phyloP scores from a whole-genome alignment of 78 protist genomes.

The Salpingoeca rosetta region DNA sequence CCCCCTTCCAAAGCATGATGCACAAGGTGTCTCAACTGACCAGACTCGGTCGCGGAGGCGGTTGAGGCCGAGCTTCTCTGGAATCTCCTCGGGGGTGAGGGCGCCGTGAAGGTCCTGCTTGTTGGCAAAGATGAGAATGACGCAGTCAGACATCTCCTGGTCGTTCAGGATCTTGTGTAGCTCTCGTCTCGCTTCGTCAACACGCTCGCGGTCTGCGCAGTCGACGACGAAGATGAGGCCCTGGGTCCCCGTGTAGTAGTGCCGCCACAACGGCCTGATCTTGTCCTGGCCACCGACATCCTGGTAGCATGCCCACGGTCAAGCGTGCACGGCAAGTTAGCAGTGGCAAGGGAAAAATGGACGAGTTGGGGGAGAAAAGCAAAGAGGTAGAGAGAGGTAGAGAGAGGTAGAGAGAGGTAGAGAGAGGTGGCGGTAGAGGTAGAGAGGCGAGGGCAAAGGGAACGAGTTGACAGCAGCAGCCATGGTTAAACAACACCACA shows the following conservation, averaged over 20 bases:
- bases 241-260: constrained; percentile 80
- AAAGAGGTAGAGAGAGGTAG: neutral
- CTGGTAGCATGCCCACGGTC: neutral
- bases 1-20: too few relatives aligned
- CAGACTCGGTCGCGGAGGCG: constrained; percentile 40
- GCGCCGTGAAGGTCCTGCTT: constrained; percentile 60
- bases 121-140: constrained; percentile 75
- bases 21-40: constrained; percentile 30
- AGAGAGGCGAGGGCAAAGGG: constrained; percentile 11
- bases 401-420: neutral
- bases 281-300: constrained; percentile 88
- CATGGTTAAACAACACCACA: too few relatives aligned
- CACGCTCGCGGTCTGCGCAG: constrained; percentile 71
- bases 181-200: constrained; percentile 51
- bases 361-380: neutral
- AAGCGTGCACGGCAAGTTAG: neutral
- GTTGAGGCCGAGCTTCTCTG: constrained; percentile 52
- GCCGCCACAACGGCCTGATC: constrained; percentile 85
- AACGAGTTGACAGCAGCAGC: neutral
- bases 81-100: constrained; percentile 47
- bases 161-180: constrained; percentile 59
- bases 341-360: neutral
- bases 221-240: constrained; percentile 94
- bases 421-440: constrained; percentile 22
- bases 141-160: constrained; percentile 52